These are phyloP conservation scores for Fusarium sacchari DNA, from an alignment of 2,329 filamentous ascomycete genomes.

Conservation along the genomic window DNA sequence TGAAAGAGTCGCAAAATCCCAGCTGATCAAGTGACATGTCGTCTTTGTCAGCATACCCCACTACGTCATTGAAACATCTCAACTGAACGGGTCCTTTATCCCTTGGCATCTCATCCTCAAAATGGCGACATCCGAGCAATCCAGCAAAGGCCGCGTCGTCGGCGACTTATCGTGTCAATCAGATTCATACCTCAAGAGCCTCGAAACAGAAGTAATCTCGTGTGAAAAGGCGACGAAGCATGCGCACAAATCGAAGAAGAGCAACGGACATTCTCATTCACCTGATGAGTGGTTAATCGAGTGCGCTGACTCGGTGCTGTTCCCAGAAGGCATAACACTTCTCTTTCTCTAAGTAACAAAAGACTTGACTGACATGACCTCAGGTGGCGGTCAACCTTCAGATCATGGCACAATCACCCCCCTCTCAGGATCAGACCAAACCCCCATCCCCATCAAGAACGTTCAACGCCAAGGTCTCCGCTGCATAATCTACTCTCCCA, in stretches of 20 bases:
- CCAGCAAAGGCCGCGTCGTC: conserved; percentile 23
- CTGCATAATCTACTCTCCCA: conserved; percentile 39
- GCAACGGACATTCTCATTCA: conserved; percentile 29
- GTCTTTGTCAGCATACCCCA: conserved; percentile 30
- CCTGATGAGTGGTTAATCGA: conserved; percentile 45
- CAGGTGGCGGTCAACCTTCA: conserved; percentile 47
- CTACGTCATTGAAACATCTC: conserved; percentile 11
- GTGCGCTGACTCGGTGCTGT: conserved; percentile 46
- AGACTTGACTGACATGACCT: neutral
- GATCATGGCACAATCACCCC: conserved; percentile 42
- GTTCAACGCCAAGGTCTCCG: conserved; percentile 44
- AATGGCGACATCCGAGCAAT: conserved; percentile 9
- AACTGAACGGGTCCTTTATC: neutral
- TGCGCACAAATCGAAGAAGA: conserved; percentile 34
- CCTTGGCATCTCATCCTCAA: neutral
- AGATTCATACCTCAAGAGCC: conserved; percentile 39
- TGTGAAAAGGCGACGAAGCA: conserved; percentile 40
- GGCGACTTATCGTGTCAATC: conserved; percentile 45
- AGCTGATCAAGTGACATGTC: conserved; percentile 1
- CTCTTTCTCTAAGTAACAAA: fast-evolving
- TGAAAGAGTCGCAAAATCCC: neutral
- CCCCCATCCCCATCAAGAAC: conserved; percentile 35
- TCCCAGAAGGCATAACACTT: conserved; percentile 41
- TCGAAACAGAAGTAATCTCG: conserved; percentile 43
- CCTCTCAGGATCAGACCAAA: conserved; percentile 7